phyloP scores from a whole-genome alignment of 2,329 filamentous ascomycete genomes.

The Escovopsis sp. region DNA sequence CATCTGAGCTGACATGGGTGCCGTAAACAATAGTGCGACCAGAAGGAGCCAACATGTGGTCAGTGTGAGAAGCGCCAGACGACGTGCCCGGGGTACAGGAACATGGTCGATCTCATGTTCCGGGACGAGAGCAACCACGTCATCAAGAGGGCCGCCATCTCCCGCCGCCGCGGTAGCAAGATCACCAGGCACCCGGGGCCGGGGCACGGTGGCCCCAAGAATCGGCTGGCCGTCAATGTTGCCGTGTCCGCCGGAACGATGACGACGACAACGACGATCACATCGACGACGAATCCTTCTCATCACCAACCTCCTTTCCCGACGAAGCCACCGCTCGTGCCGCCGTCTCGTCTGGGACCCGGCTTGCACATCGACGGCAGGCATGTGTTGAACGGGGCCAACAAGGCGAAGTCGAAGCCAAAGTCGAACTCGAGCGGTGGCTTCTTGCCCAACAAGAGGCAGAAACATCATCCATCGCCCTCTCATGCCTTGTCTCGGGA shows the following conservation, averaged over 20 bases:
- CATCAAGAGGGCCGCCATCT: conserved; percentile 32
- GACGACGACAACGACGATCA: conserved; percentile 1
- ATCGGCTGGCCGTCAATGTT: too few species aligned
- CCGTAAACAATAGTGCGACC: conserved; percentile 38
- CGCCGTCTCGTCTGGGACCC: too few species aligned
- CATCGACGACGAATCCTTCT: conserved; percentile 1
- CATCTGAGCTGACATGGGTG: neutral
- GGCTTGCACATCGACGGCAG: too few species aligned
- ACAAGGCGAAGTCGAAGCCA: neutral
- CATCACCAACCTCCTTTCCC: neutral
- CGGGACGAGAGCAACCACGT: conserved; percentile 41
- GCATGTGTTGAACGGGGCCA: neutral
- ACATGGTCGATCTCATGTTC: conserved; percentile 41
- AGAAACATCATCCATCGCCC: too few species aligned
- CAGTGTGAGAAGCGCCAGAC: conserved; percentile 38
- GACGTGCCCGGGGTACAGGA: conserved; percentile 38
- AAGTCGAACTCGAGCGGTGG: conserved; percentile 1
- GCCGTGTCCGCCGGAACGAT: too few species aligned
- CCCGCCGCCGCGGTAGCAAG: conserved; percentile 13
- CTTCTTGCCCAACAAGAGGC: neutral
- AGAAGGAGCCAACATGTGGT: conserved; percentile 33
- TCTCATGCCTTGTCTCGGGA: neutral
- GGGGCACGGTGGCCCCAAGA: too few species aligned
- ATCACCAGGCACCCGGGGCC: conserved; percentile 4
- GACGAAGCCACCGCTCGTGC: neutral